Evolutionary conservation across 2,329 filamentous ascomycete genomes (phyloP).

Genomic region (Pseudogymnoascus sp.): DNA sequence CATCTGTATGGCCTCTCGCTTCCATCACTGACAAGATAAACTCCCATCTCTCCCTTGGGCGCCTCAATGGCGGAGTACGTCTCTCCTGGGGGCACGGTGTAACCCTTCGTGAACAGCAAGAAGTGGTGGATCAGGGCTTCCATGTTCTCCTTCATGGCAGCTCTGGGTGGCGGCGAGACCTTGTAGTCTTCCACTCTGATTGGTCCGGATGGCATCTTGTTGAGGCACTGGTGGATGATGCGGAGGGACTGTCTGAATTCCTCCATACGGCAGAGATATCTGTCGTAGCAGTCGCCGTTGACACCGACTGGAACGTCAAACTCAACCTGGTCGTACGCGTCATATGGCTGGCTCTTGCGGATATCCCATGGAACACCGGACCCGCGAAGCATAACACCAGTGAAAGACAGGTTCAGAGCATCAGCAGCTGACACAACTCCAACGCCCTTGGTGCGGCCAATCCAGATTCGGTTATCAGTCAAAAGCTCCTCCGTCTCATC

Average conservation of each 20-base stretch:
- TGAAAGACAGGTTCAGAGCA: conserved; percentile 95
- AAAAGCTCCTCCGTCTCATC: conserved; percentile 98
- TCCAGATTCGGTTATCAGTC: conserved; percentile 99
- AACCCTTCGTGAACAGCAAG: conserved; percentile 96
- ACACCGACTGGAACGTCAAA: conserved; percentile 95
- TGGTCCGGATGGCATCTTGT: conserved; percentile 95
- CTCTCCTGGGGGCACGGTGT: conserved; percentile 92
- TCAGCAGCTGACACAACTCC: conserved; percentile 87
- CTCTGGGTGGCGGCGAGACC: conserved; percentile 86
- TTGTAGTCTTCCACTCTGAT: conserved; percentile 98
- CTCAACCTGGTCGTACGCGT: conserved; percentile 95
- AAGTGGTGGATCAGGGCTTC: conserved; percentile 99
- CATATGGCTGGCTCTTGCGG: conserved; percentile 93
- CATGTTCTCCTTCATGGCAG: conserved; percentile 99
- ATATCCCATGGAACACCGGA: conserved; percentile 95
- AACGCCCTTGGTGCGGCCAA: conserved; percentile 80
- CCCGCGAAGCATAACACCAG: conserved; percentile 94
- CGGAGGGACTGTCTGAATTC: conserved; percentile 97
- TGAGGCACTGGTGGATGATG: conserved; percentile 97
- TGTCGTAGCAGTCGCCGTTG: conserved; percentile 98
- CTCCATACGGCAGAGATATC: conserved; percentile 98
- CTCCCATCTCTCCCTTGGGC: conserved; percentile 99
- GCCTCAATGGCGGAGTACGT: conserved; percentile 98
- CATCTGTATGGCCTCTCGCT: conserved; percentile 95
- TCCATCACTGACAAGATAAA: conserved; percentile 91